A percentile compares a stretch with the other conserved stretches of the same genome.
Evolutionary conservation across 768 basidiomycete species (phyloP).

Genomic region (Daedaleopsis sinensis): DNA sequence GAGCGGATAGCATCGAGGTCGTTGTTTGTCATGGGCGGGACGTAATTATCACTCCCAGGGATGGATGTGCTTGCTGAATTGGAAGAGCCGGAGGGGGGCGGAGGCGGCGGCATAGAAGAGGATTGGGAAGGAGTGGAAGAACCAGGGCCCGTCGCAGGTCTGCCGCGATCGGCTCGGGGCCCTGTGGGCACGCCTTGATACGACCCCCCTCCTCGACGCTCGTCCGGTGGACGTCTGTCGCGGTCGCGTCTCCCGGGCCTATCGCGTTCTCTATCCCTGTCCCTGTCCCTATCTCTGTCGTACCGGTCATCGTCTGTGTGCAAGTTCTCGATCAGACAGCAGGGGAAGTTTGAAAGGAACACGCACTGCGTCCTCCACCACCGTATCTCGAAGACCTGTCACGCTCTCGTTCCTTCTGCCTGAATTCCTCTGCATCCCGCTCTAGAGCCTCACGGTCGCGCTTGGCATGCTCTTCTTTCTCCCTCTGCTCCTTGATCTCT

Average conservation of each 20-base stretch:
- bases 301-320: conserved; percentile 44
- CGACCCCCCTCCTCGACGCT: conserved; percentile 45
- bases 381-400: conserved; percentile 44
- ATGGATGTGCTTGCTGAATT: conserved; percentile 25
- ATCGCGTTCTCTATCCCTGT: conserved; percentile 54
- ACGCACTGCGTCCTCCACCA: conserved; percentile 44
- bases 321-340: conserved; percentile 8
- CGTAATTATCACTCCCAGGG: conserved; percentile 43
- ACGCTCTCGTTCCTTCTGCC: conserved; percentile 51
- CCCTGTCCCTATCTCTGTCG: conserved; percentile 39
- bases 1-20: conserved; percentile 87
- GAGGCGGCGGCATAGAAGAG: conserved; percentile 55
- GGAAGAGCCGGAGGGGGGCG: conserved; percentile 28
- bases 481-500: conserved; percentile 77
- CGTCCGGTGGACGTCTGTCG: conserved; percentile 23
- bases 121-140: conserved; percentile 29
- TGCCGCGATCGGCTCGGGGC: conserved; percentile 75
- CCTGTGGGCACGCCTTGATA: conserved; percentile 67
- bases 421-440: conserved; percentile 67
- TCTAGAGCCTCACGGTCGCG: conserved; percentile 75
- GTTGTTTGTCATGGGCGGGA: conserved; percentile 74
- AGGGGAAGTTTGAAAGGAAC: conserved; percentile 14
- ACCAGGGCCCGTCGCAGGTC: conserved; percentile 38
- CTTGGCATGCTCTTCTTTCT: conserved; percentile 61
- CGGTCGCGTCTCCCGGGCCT: conserved; percentile 41